These are phyloP conservation scores for Neopestalotiopsis clavispora DNA, from an alignment of 2,329 filamentous ascomycete species.

Conservation along the genomic window DNA sequence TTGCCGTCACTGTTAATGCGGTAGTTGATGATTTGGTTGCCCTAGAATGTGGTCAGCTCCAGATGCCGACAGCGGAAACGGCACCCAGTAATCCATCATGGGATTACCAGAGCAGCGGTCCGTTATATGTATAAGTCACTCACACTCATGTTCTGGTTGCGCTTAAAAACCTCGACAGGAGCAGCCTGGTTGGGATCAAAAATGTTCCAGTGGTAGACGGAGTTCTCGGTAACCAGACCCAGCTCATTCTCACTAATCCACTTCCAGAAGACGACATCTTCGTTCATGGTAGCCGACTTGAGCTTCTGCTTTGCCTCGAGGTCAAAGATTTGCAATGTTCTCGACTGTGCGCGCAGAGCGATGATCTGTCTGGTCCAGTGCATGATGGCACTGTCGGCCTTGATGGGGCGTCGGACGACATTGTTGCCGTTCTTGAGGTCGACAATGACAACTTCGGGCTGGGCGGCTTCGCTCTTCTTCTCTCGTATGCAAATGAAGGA, in stretches of 20 bases:
- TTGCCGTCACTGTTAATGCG: conserved; percentile 93
- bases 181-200: conserved; percentile 80
- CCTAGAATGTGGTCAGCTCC: conserved; percentile 50
- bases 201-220: conserved; percentile 98
- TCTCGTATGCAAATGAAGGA: conserved; percentile 95
- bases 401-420: conserved; percentile 92
- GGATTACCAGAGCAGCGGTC: background rate
- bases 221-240: conserved; percentile 87
- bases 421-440: conserved; percentile 98
- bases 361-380: conserved; percentile 97
- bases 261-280: conserved; percentile 99
- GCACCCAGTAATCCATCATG: background rate
- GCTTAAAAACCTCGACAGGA: conserved; percentile 91
- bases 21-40: conserved; percentile 99
- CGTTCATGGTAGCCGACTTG: conserved; percentile 94
- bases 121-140: conserved; percentile 37
- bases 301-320: conserved; percentile 91
- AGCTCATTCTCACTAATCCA: conserved; percentile 92
- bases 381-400: conserved; percentile 99
- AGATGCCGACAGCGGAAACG: background rate
- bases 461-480: conserved; percentile 82
- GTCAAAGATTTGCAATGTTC: conserved; percentile 98
- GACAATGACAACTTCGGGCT: conserved; percentile 94
- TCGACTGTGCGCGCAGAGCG: conserved; percentile 90
- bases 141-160: conserved; percentile 87